A percentile compares a stretch with the other conserved stretches of the same genome.
Evolutionary conservation across 1,284 basidiomycete species (phyloP).

Genomic region (Hemileia vastatrix): DNA sequence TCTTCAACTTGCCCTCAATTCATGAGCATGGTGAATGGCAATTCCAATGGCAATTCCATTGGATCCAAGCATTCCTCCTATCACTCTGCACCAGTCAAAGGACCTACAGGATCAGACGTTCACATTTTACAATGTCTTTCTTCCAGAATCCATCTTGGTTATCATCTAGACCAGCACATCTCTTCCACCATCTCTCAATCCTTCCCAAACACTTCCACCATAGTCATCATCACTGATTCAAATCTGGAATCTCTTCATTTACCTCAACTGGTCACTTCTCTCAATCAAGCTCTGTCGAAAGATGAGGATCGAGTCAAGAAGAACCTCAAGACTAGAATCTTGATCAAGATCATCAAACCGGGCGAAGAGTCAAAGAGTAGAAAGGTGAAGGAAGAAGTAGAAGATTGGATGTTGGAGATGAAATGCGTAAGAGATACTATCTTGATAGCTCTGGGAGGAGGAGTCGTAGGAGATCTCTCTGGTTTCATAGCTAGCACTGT

Average conservation of each 20-base stretch:
- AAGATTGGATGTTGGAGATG: constrained; percentile 82
- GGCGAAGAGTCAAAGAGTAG: constrained; percentile 89
- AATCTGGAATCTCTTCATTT: constrained; percentile 75
- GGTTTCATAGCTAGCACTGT: constrained; percentile 91
- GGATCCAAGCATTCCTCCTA: no score
- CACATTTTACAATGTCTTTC: constrained; percentile 76
- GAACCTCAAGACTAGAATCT: constrained; percentile 33
- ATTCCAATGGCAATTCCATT: no score
- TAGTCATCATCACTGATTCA: constrained; percentile 86
- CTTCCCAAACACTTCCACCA: constrained; percentile 62
- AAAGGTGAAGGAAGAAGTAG: constrained; percentile 81
- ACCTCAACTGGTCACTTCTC: constrained; percentile 58
- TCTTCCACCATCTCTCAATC: constrained; percentile 65
- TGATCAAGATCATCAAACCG: constrained; percentile 50
- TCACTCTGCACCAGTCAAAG: no score
- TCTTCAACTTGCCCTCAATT: no score
- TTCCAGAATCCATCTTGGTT: constrained; percentile 69
- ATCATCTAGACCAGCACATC: constrained; percentile 70
- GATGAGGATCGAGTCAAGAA: constrained; percentile 35
- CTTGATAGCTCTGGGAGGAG: constrained; percentile 84
- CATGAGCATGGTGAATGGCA: no score
- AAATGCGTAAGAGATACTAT: constrained; percentile 89
- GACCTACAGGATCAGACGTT: no score
- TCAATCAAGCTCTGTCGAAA: constrained; percentile 61
- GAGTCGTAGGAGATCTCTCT: constrained; percentile 86